Conservation (phyloP, 2,329 filamentous ascomycete species). For the Leptodontidium sp. region DNA sequence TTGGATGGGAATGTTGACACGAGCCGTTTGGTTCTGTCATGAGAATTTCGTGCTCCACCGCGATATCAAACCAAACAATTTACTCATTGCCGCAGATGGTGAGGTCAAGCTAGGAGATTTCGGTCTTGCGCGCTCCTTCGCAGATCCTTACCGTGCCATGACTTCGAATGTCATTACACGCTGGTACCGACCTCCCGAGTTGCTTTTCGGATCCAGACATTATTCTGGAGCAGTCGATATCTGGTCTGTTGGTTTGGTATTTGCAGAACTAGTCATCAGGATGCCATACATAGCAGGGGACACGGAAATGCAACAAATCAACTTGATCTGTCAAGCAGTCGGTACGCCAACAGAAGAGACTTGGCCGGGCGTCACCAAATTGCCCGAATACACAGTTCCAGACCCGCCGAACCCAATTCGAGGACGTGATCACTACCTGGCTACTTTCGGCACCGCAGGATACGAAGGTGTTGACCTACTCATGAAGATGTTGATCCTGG, state of each 20-base stretch:
- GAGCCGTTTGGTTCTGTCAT: slow-evolving; percentile 96
- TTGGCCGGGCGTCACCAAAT: slow-evolving; percentile 88
- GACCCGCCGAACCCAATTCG: slow-evolving; percentile 63
- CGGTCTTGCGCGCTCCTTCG: slow-evolving; percentile 87
- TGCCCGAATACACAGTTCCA: slow-evolving; percentile 82
- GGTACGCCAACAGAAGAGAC: slow-evolving; percentile 93
- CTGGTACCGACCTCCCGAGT: slow-evolving; percentile 95
- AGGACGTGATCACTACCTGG: slow-evolving; percentile 75
- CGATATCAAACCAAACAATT: slow-evolving; percentile 99
- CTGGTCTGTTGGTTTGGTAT: slow-evolving; percentile 92
- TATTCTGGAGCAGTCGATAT: slow-evolving; percentile 93
- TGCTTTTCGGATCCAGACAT: slow-evolving; percentile 88
- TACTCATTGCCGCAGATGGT: slow-evolving; percentile 91
- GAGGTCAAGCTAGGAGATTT: slow-evolving; percentile 98
- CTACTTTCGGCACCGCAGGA: slow-evolving; percentile 82
- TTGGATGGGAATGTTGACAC: slow-evolving; percentile 97
- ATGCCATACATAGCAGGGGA: slow-evolving; percentile 85
- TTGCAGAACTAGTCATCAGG: slow-evolving; percentile 87
- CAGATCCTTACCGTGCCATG: slow-evolving; percentile 89
- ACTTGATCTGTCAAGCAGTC: slow-evolving; percentile 82
- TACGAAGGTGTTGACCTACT: slow-evolving; percentile 86
- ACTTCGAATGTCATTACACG: slow-evolving; percentile 94
- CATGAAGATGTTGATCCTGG: slow-evolving; percentile 82
- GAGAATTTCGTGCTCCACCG: slow-evolving; percentile 93
- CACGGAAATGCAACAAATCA: slow-evolving; percentile 86